Evolutionary conservation across 2,329 filamentous ascomycete genomes (phyloP).

Genomic region (Kalaharituber pfeilii): DNA sequence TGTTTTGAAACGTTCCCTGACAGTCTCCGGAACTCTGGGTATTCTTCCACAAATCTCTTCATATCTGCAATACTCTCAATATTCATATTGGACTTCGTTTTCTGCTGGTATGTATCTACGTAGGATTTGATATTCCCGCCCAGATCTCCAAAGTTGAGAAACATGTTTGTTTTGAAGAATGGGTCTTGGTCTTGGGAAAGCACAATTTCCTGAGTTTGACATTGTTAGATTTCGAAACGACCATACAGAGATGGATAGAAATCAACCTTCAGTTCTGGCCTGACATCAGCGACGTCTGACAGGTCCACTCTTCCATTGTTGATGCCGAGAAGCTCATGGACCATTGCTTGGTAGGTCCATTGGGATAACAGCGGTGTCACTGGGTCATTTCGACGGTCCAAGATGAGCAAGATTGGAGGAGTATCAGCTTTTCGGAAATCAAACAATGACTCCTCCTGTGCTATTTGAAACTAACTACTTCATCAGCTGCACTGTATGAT

Average conservation of each 20-base stretch:
- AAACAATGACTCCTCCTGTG: constrained; percentile 89
- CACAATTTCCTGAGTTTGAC: constrained; percentile 69
- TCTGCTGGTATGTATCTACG: constrained; percentile 92
- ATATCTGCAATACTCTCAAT: constrained; percentile 96
- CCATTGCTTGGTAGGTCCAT: constrained; percentile 99
- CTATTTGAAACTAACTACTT: constrained; percentile 58
- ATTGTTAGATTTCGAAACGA: too few relatives aligned
- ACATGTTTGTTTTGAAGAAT: constrained; percentile 83
- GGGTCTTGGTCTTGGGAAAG: constrained; percentile 93
- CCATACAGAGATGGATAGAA: too few relatives aligned
- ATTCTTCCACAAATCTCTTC: constrained; percentile 98
- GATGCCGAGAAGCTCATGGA: constrained; percentile 87
- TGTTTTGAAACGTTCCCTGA: constrained; percentile 98
- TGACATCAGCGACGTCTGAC: constrained; percentile 62
- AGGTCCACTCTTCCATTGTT: constrained; percentile 88
- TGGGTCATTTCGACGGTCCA: constrained; percentile 85
- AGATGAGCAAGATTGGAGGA: constrained; percentile 71
- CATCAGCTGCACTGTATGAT: too few relatives aligned
- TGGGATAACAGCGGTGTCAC: constrained; percentile 88
- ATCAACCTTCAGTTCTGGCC: constrained; percentile 55
- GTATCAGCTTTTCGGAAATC: constrained; percentile 93
- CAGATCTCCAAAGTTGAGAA: constrained; percentile 52
- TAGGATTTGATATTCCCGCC: constrained; percentile 63
- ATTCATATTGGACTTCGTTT: constrained; percentile 89
- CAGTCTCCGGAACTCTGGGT: constrained; percentile 90